phyloP scores from a whole-genome alignment of 768 basidiomycete species.

The Russula dissimulans region DNA sequence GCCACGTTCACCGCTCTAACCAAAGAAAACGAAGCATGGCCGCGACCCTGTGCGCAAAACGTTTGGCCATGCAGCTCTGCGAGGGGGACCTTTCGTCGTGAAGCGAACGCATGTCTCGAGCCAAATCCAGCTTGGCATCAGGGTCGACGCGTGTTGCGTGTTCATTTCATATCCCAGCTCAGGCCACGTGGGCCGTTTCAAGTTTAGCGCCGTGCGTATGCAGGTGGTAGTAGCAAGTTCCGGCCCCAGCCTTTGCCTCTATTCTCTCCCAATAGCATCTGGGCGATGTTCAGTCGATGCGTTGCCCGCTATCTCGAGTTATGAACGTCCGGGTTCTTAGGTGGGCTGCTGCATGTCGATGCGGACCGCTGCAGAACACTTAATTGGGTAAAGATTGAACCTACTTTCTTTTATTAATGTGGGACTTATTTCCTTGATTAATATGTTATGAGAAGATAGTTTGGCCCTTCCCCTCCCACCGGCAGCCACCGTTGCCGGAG shows the following conservation, averaged over 20 bases:
- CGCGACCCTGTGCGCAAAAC: neutral
- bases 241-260: neutral
- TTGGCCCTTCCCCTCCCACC: neutral
- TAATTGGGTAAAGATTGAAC: constrained; percentile 13
- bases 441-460: neutral
- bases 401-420: constrained; percentile 12
- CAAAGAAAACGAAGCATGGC: neutral
- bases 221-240: neutral
- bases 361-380: neutral
- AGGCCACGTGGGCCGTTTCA: neutral
- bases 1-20: neutral
- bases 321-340: neutral
- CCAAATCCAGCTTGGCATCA: neutral
- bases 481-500: neutral
- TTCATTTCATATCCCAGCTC: neutral
- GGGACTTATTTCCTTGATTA: constrained; percentile 12
- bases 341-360: neutral
- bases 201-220: neutral
- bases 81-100: neutral
- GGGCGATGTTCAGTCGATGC: neutral
- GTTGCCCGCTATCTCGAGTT: neutral
- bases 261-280: neutral
- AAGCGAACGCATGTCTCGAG: neutral
- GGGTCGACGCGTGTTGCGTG: constrained; percentile 2
- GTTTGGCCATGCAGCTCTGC: neutral